Evolutionary conservation across 2,329 filamentous ascomycete species (phyloP), one percentile per base, ranked within the genome.

Genomic region (Aspergillus fructus): DNA sequence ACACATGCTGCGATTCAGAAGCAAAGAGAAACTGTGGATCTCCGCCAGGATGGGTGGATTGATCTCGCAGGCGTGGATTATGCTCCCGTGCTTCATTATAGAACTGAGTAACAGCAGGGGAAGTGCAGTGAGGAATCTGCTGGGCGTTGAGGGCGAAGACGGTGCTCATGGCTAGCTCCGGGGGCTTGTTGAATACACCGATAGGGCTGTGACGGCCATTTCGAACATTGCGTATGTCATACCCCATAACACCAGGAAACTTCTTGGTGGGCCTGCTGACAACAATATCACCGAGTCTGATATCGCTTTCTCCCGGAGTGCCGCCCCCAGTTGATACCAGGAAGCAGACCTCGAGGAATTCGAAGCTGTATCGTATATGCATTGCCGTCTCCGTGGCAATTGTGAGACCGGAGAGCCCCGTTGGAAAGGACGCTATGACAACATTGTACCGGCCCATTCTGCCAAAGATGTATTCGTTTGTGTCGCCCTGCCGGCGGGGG

Each of bases 251-350:
- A 2, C 53, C 53, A 5, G 45, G 45, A 9, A 43, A 34, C 15
- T 5, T 12, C 6, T 9, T 33, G 7, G n/a, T 42, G 1, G 53
- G 53, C 19, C 49, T 27, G 17, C 53, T 49, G 15, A 55, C 46
- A 1, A 55, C 53, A 11, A 49, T 30, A 30, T 55, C 53, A 3
- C 53, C 53, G 2, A 55, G 27, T 6, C 53, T 34, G 15, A 55
- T 43, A 37, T 55, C 53, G n/a, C 13, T 15, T 53, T 70, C 65
- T 19, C 53, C 54, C 2, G 70, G 69, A 1, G 66, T 66, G 4
- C 68, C 71, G 15, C 69, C 71, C 1, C 68, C 71, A 40, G 71
- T 67, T 0, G 68, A 70, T 2, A 72, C 68, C 62, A 73, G 62
- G 48, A 73, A 55, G 12, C 64, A 55, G 15, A 65, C 56, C 2